These are phyloP conservation scores for Lanmaoa rubissima DNA, from an alignment of 768 basidiomycete species.

Conservation along the genomic window DNA sequence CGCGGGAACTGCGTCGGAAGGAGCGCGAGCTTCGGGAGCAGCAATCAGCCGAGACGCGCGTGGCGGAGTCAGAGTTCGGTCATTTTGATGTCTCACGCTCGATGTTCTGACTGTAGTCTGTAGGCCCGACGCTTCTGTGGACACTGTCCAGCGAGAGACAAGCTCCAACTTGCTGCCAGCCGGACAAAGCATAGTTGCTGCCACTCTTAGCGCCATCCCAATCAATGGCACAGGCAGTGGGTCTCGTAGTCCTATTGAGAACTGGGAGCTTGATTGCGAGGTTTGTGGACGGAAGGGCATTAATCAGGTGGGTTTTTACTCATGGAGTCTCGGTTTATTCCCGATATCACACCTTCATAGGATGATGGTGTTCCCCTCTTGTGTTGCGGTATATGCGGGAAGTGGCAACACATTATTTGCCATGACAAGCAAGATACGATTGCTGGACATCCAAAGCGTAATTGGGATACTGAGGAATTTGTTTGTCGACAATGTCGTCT, in stretches of 20 bases:
- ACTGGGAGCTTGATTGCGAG: slow-evolving; percentile 90
- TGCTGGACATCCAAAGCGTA: slow-evolving; percentile 63
- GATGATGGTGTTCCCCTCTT: slow-evolving; percentile 79
- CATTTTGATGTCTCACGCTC: not conserved
- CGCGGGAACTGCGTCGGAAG: slow-evolving; percentile 49
- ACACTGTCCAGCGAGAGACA: slow-evolving; percentile 1
- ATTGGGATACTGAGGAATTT: slow-evolving; percentile 89
- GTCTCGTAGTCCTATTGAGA: slow-evolving; percentile 55
- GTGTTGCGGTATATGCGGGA: slow-evolving; percentile 76
- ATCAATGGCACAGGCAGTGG: slow-evolving; percentile 39
- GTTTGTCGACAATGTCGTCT: slow-evolving; percentile 59
- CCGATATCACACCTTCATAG: slow-evolving; percentile 38
- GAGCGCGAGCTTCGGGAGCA: slow-evolving; percentile 36
- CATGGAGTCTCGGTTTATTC: not conserved
- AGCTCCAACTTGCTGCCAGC: not conserved
- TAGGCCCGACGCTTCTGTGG: slow-evolving; percentile 11
- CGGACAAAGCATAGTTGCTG: slow-evolving; percentile 7
- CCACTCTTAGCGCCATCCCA: not conserved
- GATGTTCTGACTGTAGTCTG: slow-evolving; percentile 13
- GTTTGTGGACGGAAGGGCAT: slow-evolving; percentile 71
- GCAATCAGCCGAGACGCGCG: slow-evolving; percentile 11
- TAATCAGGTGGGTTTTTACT: slow-evolving; percentile 57
- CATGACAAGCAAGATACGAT: slow-evolving; percentile 70
- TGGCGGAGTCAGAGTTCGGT: slow-evolving; percentile 15
- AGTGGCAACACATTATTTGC: slow-evolving; percentile 90